phyloP scores from a whole-genome alignment of 805 yeast genomes.

The Candida arabinofermentans region DNA sequence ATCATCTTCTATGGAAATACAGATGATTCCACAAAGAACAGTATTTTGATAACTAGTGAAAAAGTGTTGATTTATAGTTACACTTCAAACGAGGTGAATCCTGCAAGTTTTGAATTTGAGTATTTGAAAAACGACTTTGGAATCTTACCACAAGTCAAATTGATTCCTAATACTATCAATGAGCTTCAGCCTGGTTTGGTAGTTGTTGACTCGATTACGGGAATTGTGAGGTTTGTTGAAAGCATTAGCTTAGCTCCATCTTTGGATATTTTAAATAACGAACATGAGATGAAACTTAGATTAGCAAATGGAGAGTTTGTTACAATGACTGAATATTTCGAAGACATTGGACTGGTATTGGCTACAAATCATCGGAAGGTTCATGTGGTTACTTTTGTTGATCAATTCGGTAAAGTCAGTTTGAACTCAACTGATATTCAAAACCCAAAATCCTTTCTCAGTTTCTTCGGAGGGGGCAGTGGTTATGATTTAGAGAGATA shows the following conservation, averaged over 20 bases:
- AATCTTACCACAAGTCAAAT: conserved; percentile 47
- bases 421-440: conserved; percentile 21
- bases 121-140: conserved; percentile 25
- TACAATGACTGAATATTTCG: conserved; percentile 53
- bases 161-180: conserved; percentile 56
- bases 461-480: conserved; percentile 11
- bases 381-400: conserved; percentile 58
- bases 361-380: conserved; percentile 71
- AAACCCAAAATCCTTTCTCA: conserved; percentile 18
- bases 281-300: conserved; percentile 33
- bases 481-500: conserved; percentile 19
- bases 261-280: conserved; percentile 39
- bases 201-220: conserved; percentile 54
- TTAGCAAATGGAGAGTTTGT: conserved; percentile 52
- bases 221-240: conserved; percentile 66
- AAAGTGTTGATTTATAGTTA: conserved; percentile 68
- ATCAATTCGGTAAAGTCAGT: conserved; percentile 60
- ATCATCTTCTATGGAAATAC: conserved; percentile 12
- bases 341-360: conserved; percentile 69
- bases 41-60: conserved; percentile 37
- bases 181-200: conserved; percentile 64
- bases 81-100: conserved; percentile 54
- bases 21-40: conserved; percentile 27
- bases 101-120: conserved; percentile 53
- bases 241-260: conserved; percentile 64